phyloP scores from a whole-genome alignment of 176 grass and related monocot species.

The Zea luxurians region DNA sequence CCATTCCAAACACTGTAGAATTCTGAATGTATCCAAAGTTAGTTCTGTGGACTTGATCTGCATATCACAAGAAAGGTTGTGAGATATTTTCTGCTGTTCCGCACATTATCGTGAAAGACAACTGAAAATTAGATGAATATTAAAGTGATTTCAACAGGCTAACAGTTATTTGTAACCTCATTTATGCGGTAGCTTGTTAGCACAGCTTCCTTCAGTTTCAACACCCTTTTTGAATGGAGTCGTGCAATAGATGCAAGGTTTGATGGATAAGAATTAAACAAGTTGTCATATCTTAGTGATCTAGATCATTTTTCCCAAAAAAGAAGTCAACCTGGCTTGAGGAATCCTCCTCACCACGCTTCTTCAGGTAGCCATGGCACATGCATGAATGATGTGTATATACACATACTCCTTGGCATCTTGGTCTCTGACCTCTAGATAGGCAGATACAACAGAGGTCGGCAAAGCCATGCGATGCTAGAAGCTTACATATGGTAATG shows the following conservation, averaged over 20 bases:
- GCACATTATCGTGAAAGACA: background rate
- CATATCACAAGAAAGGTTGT: background rate
- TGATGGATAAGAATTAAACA: too few species aligned
- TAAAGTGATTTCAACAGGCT: too few species aligned
- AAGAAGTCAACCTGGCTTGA: constrained; percentile 8
- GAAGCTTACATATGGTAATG: constrained; percentile 50
- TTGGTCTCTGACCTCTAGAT: background rate
- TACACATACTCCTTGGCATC: constrained; percentile 35
- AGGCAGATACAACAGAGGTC: constrained; percentile 7
- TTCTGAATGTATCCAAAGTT: constrained; percentile 88
- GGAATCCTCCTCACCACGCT: constrained; percentile 31
- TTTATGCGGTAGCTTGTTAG: too few species aligned
- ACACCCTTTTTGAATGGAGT: too few species aligned
- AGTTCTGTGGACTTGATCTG: constrained; percentile 97
- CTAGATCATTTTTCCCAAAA: background rate
- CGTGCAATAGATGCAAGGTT: too few species aligned
- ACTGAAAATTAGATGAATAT: too few species aligned
- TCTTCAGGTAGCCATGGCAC: constrained; percentile 27
- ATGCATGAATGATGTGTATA: constrained; percentile 44
- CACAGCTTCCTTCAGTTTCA: too few species aligned
- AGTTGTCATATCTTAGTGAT: too few species aligned
- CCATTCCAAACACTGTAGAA: constrained; percentile 94
- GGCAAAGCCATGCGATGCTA: constrained; percentile 22
- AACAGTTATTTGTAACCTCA: too few species aligned
- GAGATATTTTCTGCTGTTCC: constrained; percentile 15